Evolutionary conservation across 441 rosid species (phyloP), one percentile per base, ranked within the genome.

Genomic region (Erodium trifolium): DNA sequence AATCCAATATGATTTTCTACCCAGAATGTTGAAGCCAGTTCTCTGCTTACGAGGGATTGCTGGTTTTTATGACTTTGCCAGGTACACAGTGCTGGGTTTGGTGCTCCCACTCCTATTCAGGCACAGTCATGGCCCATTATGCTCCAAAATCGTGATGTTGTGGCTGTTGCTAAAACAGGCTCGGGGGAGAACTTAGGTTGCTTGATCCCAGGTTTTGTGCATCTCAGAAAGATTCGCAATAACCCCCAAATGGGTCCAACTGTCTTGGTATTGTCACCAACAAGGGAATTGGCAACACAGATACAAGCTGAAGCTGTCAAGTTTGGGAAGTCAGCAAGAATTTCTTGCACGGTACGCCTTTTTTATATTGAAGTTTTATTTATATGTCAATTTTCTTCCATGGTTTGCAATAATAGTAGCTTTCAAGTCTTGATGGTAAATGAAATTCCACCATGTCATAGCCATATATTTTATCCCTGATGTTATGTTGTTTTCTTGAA

Each of bases 111-210:
- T 66, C 99, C 98, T 75, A 95, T 95, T 79, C 99, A 95, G 86
- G 99, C 99, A 66, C 98, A 92, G 80, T 92, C 99, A 2, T 95
- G 99, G 99, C 98, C 99, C 0, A 84, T 95, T 83, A 97, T 92
- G 27, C 72, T 95, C 84, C 91, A 86, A 80, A 82, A 87, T 79
- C 88, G 91, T 79, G 98, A 95, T 78, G 92, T 92, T 11, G 98
- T 95, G 67, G 99, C 99, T 76, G 79, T 92, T 78, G 99, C 98
- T 19, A 92, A 92, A 84, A 95, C 97, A 19, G 97, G 99, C 71
- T 95, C 99, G 0, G 99, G 99, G 59, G 90, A 95, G 87, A 95
- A 97, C 11, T 76, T 92, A 78, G 99, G 99, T 68, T 95, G 90
- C 85, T 82, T 95, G 34, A 29, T 92, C 71, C 99, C 98, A 60